Evolutionary conservation across 345 rosid species (phyloP).

Genomic region (Moricandia arvensis): DNA sequence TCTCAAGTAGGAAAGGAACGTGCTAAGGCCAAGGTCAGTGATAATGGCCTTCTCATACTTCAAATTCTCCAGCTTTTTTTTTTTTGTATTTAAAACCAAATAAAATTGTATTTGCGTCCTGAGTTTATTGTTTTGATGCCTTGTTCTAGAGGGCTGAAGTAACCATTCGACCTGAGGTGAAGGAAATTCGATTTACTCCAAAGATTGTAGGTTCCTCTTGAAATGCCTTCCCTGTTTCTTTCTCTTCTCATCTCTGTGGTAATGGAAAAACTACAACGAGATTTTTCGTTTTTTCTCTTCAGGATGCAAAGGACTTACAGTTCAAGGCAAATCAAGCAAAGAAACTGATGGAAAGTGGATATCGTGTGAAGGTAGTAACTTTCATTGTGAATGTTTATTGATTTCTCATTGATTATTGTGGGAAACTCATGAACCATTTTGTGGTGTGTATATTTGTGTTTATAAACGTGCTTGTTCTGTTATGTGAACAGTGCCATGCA

Average conservation of each 20-base stretch:
- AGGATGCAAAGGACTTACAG: slow-evolving; percentile 76
- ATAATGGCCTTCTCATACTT: background rate
- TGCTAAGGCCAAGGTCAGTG: background rate
- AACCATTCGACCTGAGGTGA: slow-evolving; percentile 35
- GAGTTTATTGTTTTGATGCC: slow-evolving; percentile 8
- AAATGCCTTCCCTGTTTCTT: background rate
- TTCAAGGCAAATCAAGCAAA: slow-evolving; percentile 61
- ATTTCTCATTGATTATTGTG: too few relatives aligned
- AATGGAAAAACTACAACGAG: background rate
- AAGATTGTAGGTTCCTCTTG: slow-evolving; percentile 63
- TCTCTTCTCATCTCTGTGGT: background rate
- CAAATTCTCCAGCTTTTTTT: background rate
- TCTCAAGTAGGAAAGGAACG: slow-evolving; percentile 37
- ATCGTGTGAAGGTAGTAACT: slow-evolving; percentile 87
- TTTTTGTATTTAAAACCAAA: too few relatives aligned
- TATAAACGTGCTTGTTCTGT: too few relatives aligned
- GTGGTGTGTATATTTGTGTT: too few relatives aligned
- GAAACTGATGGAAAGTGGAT: slow-evolving; percentile 76
- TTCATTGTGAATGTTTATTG: too few relatives aligned
- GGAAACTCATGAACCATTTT: too few relatives aligned
- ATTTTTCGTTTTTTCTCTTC: slow-evolving; percentile 31
- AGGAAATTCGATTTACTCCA: slow-evolving; percentile 72
- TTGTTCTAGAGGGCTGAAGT: slow-evolving; percentile 27
- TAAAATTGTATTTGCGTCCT: background rate
- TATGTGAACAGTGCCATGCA: slow-evolving; percentile 63